Base-by-base conservation (phyloP, 768 basidiomycete species). In the Mycena vitilis region DNA sequence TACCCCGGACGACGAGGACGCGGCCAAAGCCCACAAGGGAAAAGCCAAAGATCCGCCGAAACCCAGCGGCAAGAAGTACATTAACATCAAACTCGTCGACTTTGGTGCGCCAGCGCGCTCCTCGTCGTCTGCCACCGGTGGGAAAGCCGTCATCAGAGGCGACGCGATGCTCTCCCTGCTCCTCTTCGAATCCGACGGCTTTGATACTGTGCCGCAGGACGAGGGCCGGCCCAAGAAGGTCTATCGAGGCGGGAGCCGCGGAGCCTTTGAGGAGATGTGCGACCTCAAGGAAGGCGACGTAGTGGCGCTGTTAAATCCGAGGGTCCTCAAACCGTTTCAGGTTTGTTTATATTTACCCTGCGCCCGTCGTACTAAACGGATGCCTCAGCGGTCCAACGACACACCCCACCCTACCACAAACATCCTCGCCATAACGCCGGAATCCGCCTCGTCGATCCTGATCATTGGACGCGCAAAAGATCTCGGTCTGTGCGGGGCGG, bases 241-340 rank as follows among this genome's bases (percentile, higher is more conserved):
- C 0, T 97, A 96, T 77, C 88, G 85, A 71, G 97, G 98, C 0
- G 97, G 97, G 4, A 95, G 95, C 71, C 88, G 90, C 8, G 98
- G 98, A 5, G 96, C 96, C 5, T 99, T 94, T 75, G 98, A 99
- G 77, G 83, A 87, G 57, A 88, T 93, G 81, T 91, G 93, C 56
- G 95, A 94, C 74, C 79, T 97, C 62, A 89, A 89, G 66, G 93
- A 95, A 71, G 98, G 98, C 2, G 91, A 95, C 54, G 96, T 99
- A 6, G 83, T 99, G 47, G 94, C 95, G 1, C 84, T 99, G 48
- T 81, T 99, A 22, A 98, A 97, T 74, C 95, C 98, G 0, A 86
- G 86, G 60, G 87, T 99, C 52, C 81, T 98, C 65, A 94, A 94
- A 74, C 96, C 96, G 13, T 91, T 92, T 70, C 90, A 94, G 79